Evolutionary conservation across 2,329 filamentous ascomycete species (phyloP).

Genomic region (Akanthomyces lecanii): DNA sequence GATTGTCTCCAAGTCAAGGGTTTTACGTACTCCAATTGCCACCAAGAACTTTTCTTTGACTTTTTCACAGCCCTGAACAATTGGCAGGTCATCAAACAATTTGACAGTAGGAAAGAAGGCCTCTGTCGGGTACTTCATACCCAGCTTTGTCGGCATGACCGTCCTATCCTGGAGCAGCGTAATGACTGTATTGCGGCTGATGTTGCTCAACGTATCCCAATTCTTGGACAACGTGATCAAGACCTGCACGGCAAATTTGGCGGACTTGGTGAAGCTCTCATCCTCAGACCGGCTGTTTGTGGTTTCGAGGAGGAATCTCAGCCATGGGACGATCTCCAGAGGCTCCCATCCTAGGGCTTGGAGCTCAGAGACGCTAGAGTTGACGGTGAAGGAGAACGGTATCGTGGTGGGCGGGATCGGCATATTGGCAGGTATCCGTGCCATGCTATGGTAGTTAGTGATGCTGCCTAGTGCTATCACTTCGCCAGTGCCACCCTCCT

Average conservation of each 20-base stretch:
- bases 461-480: slow-evolving; percentile 77
- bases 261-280: slow-evolving; percentile 65
- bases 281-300: slow-evolving; percentile 55
- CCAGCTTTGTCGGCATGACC: slow-evolving; percentile 83
- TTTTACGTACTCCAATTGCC: slow-evolving; percentile 86
- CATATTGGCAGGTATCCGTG: slow-evolving; percentile 73
- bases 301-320: slow-evolving; percentile 72
- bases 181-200: slow-evolving; percentile 61
- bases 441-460: slow-evolving; percentile 67
- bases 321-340: slow-evolving; percentile 80
- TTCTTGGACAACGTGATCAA: slow-evolving; percentile 79
- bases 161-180: slow-evolving; percentile 62
- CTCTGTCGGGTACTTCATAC: slow-evolving; percentile 80
- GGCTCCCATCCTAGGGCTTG: slow-evolving; percentile 82
- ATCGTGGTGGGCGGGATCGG: slow-evolving; percentile 79
- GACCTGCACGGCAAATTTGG: slow-evolving; percentile 72
- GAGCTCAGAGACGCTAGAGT: slow-evolving; percentile 62
- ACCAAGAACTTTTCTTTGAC: slow-evolving; percentile 88
- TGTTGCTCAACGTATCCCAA: slow-evolving; percentile 74
- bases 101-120: slow-evolving; percentile 93
- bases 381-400: slow-evolving; percentile 76
- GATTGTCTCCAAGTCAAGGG: slow-evolving; percentile 88
- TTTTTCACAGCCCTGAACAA: slow-evolving; percentile 68
- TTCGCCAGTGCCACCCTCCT: slow-evolving; percentile 58
- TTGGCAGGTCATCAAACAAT: slow-evolving; percentile 88